Percentiles rank a stretch among this genome's conserved stretches.
Evolutionary conservation across 2,329 filamentous ascomycete genomes (phyloP).

Genomic region (Dryadomyces quercus-mongolicae): DNA sequence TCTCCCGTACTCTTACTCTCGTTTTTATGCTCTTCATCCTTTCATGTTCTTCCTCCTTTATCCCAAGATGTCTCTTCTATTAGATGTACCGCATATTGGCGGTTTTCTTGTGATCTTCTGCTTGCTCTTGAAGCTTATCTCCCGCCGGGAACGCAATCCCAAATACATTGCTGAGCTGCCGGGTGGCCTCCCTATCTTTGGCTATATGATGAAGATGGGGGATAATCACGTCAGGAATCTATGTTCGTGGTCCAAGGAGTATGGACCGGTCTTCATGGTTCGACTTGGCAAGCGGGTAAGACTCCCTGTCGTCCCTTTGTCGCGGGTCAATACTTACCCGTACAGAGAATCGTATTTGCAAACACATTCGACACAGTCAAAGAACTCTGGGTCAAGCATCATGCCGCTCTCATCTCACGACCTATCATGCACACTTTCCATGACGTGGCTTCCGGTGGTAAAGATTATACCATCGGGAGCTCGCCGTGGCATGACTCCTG

Average conservation of each 20-base stretch:
- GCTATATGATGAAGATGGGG: conserved; percentile 48
- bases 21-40: not conserved
- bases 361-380: conserved; percentile 66
- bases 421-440: conserved; percentile 74
- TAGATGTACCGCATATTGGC: not conserved
- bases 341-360: conserved; percentile 58
- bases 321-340: not conserved
- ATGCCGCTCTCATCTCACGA: conserved; percentile 64
- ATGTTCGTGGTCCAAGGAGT: conserved; percentile 39
- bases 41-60: not conserved
- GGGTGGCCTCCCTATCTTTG: conserved; percentile 45
- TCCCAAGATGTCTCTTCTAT: not conserved
- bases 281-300: conserved; percentile 53
- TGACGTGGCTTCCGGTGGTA: conserved; percentile 61
- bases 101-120: not conserved
- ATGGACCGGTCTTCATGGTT: conserved; percentile 54
- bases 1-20: not conserved
- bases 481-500: conserved; percentile 75
- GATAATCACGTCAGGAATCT: conserved; percentile 35
- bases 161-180: not conserved
- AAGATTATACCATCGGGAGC: conserved; percentile 72
- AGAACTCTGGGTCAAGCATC: conserved; percentile 66
- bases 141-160: not conserved
- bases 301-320: not conserved
- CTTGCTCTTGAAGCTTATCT: not conserved